Evolutionary conservation across 768 basidiomycete species (phyloP), one percentile per base, ranked within the genome.

Genomic region (Suillus sp.): DNA sequence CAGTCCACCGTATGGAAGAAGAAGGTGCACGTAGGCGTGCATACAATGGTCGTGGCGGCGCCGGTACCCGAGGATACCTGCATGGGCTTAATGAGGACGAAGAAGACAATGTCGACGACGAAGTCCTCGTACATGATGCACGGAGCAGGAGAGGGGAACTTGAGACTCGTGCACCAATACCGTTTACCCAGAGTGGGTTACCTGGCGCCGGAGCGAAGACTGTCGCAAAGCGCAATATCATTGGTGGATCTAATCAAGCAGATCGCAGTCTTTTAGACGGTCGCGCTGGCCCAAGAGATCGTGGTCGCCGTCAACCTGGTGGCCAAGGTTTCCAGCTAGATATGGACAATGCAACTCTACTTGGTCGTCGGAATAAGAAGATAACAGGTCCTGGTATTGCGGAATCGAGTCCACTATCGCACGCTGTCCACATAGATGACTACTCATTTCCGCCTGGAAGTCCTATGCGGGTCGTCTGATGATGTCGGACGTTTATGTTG

Each of bases 1-100:
- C 97, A 4, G 97, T 99, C 0, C 97, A 99, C 76, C 89, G 96
- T 20, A 99, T 99, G 96, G 96, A 98, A 74, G 97, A 99, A 76
- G 97, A 99, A 77, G 96, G 95, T 16, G 92, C 92, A 0, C 84
- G 93, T 61, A 81, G 93, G 58, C 84, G 92, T 30, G 93, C 91
- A 53, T 91, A 91, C 77, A 88, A 91, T 61, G 90, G 88, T 13
- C 83, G 86, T 4, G 90, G 89, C 20, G 93, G 91, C 34, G 90
- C 88, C 0, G 95, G 95, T 25, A 78, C 79, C 3, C 84, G 87
- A 58, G 92, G 92, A 4, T 93, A 91, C 80, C 78, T 98, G 25
- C 83, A 82, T 10, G 93, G 91, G 6, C 82, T 99, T 66, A 97
- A 99, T 74, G 97, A 99, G 71, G 95, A 95, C 60, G 95, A 96